A percentile compares a stretch with the other conserved stretches of the same genome.
Conservation (phyloP, 2,329 filamentous ascomycete species). For the Nothopassalora personata region DNA sequence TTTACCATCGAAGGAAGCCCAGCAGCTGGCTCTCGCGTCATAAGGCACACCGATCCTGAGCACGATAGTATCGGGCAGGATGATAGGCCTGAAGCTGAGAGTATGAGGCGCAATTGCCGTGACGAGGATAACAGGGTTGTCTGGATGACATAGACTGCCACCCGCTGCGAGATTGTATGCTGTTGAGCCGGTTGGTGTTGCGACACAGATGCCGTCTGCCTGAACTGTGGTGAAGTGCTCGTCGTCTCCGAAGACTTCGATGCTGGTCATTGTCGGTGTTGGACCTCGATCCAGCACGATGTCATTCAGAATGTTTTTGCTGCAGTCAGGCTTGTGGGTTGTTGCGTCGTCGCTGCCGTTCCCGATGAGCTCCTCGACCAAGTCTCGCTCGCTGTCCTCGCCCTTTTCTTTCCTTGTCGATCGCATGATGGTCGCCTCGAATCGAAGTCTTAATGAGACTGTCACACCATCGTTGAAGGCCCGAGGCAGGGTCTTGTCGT, state of each 20-base stretch:
- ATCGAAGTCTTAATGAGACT: conserved; percentile 78
- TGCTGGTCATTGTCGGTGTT: conserved; percentile 87
- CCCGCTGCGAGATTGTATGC: conserved; percentile 94
- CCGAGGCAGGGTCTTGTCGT: conserved; percentile 61
- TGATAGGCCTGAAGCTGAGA: conserved; percentile 91
- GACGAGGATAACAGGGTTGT: conserved; percentile 92
- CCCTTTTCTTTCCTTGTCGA: conserved; percentile 49
- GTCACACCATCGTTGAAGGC: conserved; percentile 80
- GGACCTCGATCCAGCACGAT: conserved; percentile 93
- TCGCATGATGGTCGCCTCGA: conserved; percentile 92
- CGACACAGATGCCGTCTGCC: conserved; percentile 88
- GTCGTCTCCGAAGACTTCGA: conserved; percentile 89
- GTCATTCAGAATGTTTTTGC: conserved; percentile 89
- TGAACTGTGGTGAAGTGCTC: conserved; percentile 92
- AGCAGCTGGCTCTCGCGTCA: conserved; percentile 78
- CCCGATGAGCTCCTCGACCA: conserved; percentile 86
- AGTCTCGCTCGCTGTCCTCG: conserved; percentile 49
- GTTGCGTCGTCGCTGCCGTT: conserved; percentile 77
- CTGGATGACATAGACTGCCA: conserved; percentile 90
- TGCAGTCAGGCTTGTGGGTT: conserved; percentile 79
- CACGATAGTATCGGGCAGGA: conserved; percentile 92
- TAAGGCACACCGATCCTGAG: conserved; percentile 92
- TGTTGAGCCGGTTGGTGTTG: conserved; percentile 89
- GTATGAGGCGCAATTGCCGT: conserved; percentile 95
- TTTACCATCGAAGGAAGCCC: conserved; percentile 96